Evolutionary conservation across 331 rosid species (phyloP).

Genomic region (Quercus lobata): DNA sequence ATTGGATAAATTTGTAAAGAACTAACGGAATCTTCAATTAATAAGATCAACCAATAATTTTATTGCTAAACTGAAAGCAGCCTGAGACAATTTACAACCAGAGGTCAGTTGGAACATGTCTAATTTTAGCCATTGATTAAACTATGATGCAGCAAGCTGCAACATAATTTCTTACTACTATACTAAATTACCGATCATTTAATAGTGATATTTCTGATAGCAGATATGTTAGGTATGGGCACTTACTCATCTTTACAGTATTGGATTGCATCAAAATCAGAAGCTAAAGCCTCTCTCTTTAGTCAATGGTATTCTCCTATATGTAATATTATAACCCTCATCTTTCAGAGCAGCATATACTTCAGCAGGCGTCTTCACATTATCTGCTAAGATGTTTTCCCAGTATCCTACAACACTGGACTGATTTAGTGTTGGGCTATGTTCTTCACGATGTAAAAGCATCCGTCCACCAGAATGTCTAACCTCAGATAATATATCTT

Average conservation of each 20-base stretch:
- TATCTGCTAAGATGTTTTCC: constrained; percentile 65
- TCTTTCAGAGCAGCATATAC: constrained; percentile 61
- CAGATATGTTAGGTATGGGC: constrained; percentile 1
- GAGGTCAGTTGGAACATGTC: neutral
- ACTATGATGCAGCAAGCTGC: neutral
- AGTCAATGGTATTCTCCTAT: constrained; percentile 70
- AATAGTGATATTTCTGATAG: neutral
- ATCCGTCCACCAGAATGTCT: constrained; percentile 67
- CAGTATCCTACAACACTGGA: constrained; percentile 72
- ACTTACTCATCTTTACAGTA: constrained; percentile 62
- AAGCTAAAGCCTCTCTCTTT: constrained; percentile 72
- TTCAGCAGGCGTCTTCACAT: constrained; percentile 80
- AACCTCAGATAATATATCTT: constrained; percentile 73
- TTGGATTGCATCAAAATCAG: constrained; percentile 72
- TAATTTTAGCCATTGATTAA: neutral
- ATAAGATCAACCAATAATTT: neutral
- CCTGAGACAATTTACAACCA: neutral
- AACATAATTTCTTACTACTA: neutral
- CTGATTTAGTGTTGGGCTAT: constrained; percentile 54
- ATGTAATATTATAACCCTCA: constrained; percentile 55
- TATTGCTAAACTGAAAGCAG: neutral
- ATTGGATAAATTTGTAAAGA: neutral
- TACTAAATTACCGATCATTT: neutral
- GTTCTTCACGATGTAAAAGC: constrained; percentile 83
- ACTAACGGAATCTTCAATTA: neutral